A percentile compares a stretch with the other conserved stretches of the same genome.
Conservation (phyloP, 768 basidiomycete species). For the Lactifluus pinguis region DNA sequence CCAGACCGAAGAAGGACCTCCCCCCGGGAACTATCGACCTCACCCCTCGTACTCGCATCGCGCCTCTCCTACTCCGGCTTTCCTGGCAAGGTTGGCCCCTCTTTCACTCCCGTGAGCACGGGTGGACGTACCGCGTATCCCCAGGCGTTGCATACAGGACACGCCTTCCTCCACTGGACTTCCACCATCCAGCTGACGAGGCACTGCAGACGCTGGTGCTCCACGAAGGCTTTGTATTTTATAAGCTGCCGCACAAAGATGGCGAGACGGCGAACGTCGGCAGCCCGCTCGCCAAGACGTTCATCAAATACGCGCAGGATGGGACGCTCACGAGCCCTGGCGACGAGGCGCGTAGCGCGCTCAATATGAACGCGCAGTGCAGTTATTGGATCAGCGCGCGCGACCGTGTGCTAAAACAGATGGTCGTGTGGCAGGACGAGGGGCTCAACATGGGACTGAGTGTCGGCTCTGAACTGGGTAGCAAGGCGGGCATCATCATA, state of each 20-base stretch:
- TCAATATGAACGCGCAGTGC: constrained; percentile 90
- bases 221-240: constrained; percentile 54
- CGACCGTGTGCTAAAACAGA: constrained; percentile 86
- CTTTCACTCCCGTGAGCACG: constrained; percentile 76
- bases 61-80: constrained; percentile 77
- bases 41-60: constrained; percentile 71
- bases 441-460: constrained; percentile 44
- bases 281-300: constrained; percentile 79
- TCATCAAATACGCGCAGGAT: constrained; percentile 81
- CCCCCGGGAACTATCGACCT: constrained; percentile 73
- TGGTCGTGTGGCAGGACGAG: constrained; percentile 75
- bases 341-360: constrained; percentile 70
- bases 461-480: constrained; percentile 19
- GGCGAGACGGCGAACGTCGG: constrained; percentile 96
- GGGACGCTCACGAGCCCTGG: constrained; percentile 79
- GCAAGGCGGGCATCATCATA: constrained; percentile 84
- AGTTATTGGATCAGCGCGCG: constrained; percentile 96
- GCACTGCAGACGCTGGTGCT: constrained; percentile 41
- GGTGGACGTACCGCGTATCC: constrained; percentile 83
- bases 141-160: constrained; percentile 35
- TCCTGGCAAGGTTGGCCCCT: constrained; percentile 86
- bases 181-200: constrained; percentile 57
- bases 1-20: constrained; percentile 58
- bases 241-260: constrained; percentile 94
- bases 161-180: constrained; percentile 39